These are phyloP conservation scores for Polytolypa hystricis DNA, from an alignment of 2,329 filamentous ascomycete genomes.

Conservation along the genomic window DNA sequence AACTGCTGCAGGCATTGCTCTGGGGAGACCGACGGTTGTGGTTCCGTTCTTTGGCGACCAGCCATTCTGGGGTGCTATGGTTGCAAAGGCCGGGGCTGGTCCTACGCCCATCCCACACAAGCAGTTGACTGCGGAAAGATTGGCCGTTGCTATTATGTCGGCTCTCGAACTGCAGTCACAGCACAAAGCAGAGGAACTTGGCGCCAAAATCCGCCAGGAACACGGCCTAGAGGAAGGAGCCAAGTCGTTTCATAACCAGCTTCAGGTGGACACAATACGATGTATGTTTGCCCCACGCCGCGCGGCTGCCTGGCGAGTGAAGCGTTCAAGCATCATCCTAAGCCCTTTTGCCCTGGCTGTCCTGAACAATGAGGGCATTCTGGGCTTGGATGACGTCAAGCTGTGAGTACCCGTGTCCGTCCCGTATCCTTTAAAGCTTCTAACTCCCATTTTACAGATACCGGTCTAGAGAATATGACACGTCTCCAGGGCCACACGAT, in stretches of 20 bases:
- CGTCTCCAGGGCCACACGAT: constrained; percentile 66
- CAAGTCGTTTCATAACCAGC: constrained; percentile 58
- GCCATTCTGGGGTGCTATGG: constrained; percentile 72
- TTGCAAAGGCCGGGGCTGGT: constrained; percentile 60
- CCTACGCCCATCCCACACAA: constrained; percentile 60
- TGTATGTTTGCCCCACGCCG: constrained; percentile 59
- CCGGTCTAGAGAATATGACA: constrained; percentile 57
- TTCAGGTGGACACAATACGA: constrained; percentile 55
- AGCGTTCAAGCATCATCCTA: constrained; percentile 53
- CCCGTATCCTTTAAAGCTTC: constrained; percentile 3
- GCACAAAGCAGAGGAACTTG: constrained; percentile 46
- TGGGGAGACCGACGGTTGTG: constrained; percentile 68
- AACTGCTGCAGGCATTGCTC: constrained; percentile 72
- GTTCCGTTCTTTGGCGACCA: constrained; percentile 84
- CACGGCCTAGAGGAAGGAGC: constrained; percentile 52
- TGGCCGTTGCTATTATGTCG: constrained; percentile 53
- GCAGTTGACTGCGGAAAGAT: constrained; percentile 52
- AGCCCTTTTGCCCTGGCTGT: constrained; percentile 63
- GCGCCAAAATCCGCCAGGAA: constrained; percentile 55
- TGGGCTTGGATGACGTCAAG: constrained; percentile 62
- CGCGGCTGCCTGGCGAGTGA: constrained; percentile 64
- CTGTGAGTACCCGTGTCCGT: constrained; percentile 54
- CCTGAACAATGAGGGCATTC: constrained; percentile 51
- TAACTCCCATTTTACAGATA: constrained; percentile 35
- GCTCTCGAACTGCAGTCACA: constrained; percentile 51